These are phyloP conservation scores for Cephalotrichum gorgonifer DNA, from an alignment of 2,329 filamentous ascomycete species.

Conservation along the genomic window DNA sequence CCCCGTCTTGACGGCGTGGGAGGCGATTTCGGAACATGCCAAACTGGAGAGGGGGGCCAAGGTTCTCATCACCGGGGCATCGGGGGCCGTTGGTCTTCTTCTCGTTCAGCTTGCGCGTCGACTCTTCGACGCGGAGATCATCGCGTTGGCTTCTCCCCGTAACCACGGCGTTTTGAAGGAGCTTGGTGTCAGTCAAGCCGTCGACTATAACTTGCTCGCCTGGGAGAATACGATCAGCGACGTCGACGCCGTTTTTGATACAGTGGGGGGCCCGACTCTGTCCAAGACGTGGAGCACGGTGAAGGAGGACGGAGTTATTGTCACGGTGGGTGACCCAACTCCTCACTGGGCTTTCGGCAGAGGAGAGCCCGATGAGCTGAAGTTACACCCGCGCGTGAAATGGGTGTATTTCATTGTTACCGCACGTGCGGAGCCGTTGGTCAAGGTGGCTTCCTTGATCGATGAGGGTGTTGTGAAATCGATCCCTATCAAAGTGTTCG, in stretches of 20 bases:
- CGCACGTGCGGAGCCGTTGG: constrained; percentile 11
- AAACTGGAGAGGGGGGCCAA: constrained; percentile 7
- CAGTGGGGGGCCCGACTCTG: constrained; percentile 17
- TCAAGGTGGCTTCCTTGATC: constrained; percentile 11
- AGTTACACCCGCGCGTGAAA: constrained; percentile 10
- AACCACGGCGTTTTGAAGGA: constrained; percentile 9
- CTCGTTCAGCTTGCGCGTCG: constrained; percentile 18
- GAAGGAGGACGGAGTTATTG: constrained; percentile 17
- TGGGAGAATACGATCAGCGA: constrained; percentile 14
- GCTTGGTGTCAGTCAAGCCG: constrained; percentile 13
- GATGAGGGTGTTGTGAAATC: constrained; percentile 12
- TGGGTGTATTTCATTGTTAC: constrained; percentile 20
- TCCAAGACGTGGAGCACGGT: constrained; percentile 18
- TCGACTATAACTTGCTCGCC: constrained; percentile 14
- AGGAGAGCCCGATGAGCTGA: constrained; percentile 10
- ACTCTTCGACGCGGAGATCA: constrained; percentile 12
- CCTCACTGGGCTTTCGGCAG: constrained; percentile 19
- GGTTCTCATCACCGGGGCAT: constrained; percentile 19
- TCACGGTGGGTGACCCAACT: constrained; percentile 23
- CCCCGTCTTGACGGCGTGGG: constrained; percentile 19
- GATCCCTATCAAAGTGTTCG: constrained; percentile 13
- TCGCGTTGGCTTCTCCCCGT: constrained; percentile 16
- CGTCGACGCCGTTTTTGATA: constrained; percentile 21
- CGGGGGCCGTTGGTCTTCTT: constrained; percentile 18
- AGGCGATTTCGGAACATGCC: constrained; percentile 14